Evolutionary conservation across 805 yeast species (phyloP).

Genomic region (Saccharomycopsis fodiens): DNA sequence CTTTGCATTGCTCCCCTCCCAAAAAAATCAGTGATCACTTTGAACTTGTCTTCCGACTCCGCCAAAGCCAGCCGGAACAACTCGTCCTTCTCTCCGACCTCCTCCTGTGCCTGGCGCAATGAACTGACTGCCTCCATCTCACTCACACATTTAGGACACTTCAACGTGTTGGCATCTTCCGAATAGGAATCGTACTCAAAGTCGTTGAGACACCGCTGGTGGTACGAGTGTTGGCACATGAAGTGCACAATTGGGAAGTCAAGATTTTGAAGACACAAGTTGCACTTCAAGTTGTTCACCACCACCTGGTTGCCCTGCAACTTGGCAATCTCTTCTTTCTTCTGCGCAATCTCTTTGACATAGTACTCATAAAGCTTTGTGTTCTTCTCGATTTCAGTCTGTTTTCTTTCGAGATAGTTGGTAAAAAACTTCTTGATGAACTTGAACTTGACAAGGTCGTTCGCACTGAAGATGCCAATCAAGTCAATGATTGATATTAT

Average conservation of each 20-base stretch:
- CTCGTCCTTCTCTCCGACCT: slow-evolving; percentile 53
- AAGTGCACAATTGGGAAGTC: slow-evolving; percentile 81
- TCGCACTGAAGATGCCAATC: slow-evolving; percentile 56
- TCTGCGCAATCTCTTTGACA: slow-evolving; percentile 53
- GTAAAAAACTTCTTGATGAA: slow-evolving; percentile 62
- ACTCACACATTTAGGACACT: slow-evolving; percentile 73
- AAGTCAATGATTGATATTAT: slow-evolving; percentile 70
- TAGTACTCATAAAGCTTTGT: slow-evolving; percentile 59
- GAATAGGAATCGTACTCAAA: slow-evolving; percentile 28
- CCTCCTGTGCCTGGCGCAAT: slow-evolving; percentile 51
- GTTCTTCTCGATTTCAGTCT: slow-evolving; percentile 62
- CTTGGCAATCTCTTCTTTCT: slow-evolving; percentile 45
- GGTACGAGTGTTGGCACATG: slow-evolving; percentile 80
- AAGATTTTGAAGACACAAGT: slow-evolving; percentile 53
- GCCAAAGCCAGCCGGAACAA: slow-evolving; percentile 51
- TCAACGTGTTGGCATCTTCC: slow-evolving; percentile 23
- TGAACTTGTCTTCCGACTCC: slow-evolving; percentile 44
- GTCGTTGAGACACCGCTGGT: slow-evolving; percentile 66
- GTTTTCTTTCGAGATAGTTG: slow-evolving; percentile 50
- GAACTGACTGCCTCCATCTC: slow-evolving; percentile 61
- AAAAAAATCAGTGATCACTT: slow-evolving; percentile 69
- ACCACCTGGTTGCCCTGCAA: slow-evolving; percentile 25
- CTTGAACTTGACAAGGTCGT: slow-evolving; percentile 41
- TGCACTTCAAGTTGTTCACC: slow-evolving; percentile 55
- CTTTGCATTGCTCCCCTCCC: slow-evolving; percentile 80